Evolutionary conservation across 1,284 basidiomycete species (phyloP), one percentile per base, ranked within the genome.

Genomic region (Rhodofomes roseus): DNA sequence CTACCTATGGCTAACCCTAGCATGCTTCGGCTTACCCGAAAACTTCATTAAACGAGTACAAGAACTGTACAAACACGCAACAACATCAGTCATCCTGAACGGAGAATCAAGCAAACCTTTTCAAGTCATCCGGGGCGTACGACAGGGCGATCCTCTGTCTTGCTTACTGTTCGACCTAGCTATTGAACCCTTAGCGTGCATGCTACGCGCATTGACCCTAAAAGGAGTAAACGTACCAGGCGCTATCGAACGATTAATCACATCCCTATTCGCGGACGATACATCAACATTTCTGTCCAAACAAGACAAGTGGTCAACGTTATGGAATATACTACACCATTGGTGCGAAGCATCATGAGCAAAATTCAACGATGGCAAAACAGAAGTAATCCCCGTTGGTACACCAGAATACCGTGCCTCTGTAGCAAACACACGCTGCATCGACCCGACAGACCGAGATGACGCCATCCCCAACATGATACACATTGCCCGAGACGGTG

Each of bases 151-250:
- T 63, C 73, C 73, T 0, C 60, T 65, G 11, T 79, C 76, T 0
- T 79, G 76, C 63, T 66, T 79, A 0, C 68, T 80, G 0, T 79
- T 77, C 20, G 60, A 78, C 39, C 12, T 40, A 5, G n/a, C n/a
- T 4, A 40, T 40, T 20, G 39, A 40, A 40, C 39, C 39, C n/a
- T 53, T 77, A 0, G 73, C 73, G 11, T 52, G 36, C n/a, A 61
- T 60, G 36, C 58, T 77, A 0, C 16, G 75, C 12, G 58, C 64
- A 0, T 75, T 74, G 0, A 25, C 59, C 3, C 66, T 78, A 8
- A 31, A 66, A 56, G 76, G 76, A 0, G 63, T 73, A 8, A 34
- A 64, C 8, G 66, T 72, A 16, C 62, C 68, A 50, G 56, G 52
- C 16, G 29, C 37, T 4, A 18, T 4, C 4, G 27, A 29, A 40